Base-by-base conservation (phyloP, 2,329 filamentous ascomycete genomes). In the Penicillium palitans region DNA sequence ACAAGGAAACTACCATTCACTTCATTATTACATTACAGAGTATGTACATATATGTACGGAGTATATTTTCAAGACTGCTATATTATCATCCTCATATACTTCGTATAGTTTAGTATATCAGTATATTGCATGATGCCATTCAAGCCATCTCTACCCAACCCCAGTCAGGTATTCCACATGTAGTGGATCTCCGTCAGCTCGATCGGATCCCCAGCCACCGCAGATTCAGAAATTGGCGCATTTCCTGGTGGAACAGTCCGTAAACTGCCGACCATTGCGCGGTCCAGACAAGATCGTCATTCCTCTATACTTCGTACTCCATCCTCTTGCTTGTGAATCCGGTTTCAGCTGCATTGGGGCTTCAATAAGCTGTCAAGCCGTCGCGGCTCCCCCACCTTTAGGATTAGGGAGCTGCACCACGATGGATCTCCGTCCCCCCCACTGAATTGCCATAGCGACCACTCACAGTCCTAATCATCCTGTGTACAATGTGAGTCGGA, bases 171-270 rank as follows among this genome's bases (percentile, higher is more conserved):
- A 59, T 58, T 55, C 19, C 48, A 41, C 58, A 44, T 50, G 31
- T 35, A 39, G 62, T 66, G 62, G 63, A 64, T 58, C 52, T 33
- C 45, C 58, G 50, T 62, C 61, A 65, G 60, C 65, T 63, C 53
- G 49, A 62, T 60, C 61, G 56, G 40, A 41, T 60, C 53, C 64
- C 65, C 65, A 67, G 65, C 65, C 65, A 67, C 65, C 64, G 27
- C 52, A 17, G 53, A 60, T 62, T 59, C 59, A 62, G 55, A 49
- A 40, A 52, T 57, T 54, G 53, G 49, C 51, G 39, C 59, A 66
- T 65, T 64, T 64, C 59, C 49, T 29, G 51, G 48, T 50, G 47
- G 50, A 47, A 61, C 60, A 55, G 42, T 41, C 54, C 45, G 21
- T 45, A 52, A 31, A 52, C 35, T 52, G 33, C 48, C 46, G 41